phyloP scores from a whole-genome alignment of 31 red algal genomes.

The Porphyra umbilicalis region DNA sequence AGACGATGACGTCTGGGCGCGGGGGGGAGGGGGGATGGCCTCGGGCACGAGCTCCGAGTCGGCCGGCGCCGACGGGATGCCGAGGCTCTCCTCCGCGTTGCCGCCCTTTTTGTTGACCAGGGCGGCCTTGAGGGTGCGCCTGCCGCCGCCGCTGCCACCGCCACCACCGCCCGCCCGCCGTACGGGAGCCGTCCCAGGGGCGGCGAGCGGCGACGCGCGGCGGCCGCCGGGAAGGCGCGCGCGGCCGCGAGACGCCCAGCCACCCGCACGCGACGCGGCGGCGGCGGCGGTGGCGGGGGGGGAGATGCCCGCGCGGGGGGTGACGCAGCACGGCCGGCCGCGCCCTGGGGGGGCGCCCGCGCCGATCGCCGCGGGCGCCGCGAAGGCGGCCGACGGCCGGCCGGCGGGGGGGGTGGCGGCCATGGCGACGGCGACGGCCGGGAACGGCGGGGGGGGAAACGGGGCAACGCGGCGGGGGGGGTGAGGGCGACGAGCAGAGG shows the following conservation, averaged over 20 bases:
- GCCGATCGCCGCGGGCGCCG: neutral
- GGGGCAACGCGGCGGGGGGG: too few relatives aligned
- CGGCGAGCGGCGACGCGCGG: neutral
- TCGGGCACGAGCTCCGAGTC: neutral
- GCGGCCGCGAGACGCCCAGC: neutral
- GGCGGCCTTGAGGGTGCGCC: neutral
- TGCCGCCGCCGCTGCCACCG: neutral
- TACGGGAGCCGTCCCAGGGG: neutral
- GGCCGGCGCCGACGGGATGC: neutral
- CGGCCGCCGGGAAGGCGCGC: too few relatives aligned
- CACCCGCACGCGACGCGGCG: neutral
- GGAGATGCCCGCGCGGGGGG: neutral
- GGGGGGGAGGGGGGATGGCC: neutral
- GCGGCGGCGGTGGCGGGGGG: neutral
- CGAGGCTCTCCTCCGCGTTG: neutral
- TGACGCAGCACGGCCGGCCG: neutral
- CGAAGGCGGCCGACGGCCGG: neutral
- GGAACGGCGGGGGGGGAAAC: too few relatives aligned
- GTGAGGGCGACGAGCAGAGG: too few relatives aligned
- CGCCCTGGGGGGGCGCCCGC: neutral
- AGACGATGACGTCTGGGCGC: neutral
- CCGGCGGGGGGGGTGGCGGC: neutral
- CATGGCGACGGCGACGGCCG: neutral
- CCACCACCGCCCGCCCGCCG: neutral
- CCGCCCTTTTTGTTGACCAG: neutral